These are phyloP conservation scores for Gyromitra esculenta DNA, from an alignment of 2,329 filamentous ascomycete genomes.

Conservation along the genomic window DNA sequence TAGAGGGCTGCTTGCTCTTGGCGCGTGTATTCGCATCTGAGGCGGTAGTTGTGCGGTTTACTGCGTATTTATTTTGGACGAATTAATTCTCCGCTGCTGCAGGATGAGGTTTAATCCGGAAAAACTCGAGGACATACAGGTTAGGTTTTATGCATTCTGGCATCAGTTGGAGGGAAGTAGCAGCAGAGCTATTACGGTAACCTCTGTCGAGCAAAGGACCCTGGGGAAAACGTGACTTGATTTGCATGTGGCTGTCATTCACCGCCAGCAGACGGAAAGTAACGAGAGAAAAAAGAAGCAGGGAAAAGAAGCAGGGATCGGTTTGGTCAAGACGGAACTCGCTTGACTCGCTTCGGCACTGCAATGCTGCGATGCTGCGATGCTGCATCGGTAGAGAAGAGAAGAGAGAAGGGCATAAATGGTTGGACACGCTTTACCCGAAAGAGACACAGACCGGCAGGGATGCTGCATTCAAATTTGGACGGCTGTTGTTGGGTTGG, in stretches of 20 bases:
- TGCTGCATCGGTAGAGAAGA: not conserved
- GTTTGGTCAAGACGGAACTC: constrained; percentile 40
- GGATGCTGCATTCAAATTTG: constrained; percentile 24
- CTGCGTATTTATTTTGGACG: constrained; percentile 16
- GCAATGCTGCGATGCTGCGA: constrained; percentile 16
- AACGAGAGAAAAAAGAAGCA: constrained; percentile 31
- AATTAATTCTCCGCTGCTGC: constrained; percentile 5
- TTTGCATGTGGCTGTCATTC: constrained; percentile 38
- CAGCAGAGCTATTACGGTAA: not conserved
- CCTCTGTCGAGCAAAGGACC: not conserved
- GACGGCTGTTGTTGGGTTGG: constrained; percentile 39
- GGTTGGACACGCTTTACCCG: constrained; percentile 24
- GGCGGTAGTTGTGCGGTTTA: constrained; percentile 10
- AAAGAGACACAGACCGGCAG: constrained; percentile 24
- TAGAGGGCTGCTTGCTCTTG: not conserved
- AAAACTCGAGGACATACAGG: not conserved
- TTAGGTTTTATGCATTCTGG: constrained; percentile 2
- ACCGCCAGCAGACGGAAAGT: constrained; percentile 20
- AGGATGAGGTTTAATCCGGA: constrained; percentile 3
- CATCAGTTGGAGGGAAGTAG: not conserved
- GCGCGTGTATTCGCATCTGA: not conserved
- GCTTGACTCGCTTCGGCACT: constrained; percentile 34
- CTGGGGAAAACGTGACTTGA: constrained; percentile 47
- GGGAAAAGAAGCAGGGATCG: constrained; percentile 26
- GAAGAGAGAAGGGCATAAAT: not conserved